phyloP scores from a whole-genome alignment of 2,329 filamentous ascomycete species.

The Ascochyta koolunga region DNA sequence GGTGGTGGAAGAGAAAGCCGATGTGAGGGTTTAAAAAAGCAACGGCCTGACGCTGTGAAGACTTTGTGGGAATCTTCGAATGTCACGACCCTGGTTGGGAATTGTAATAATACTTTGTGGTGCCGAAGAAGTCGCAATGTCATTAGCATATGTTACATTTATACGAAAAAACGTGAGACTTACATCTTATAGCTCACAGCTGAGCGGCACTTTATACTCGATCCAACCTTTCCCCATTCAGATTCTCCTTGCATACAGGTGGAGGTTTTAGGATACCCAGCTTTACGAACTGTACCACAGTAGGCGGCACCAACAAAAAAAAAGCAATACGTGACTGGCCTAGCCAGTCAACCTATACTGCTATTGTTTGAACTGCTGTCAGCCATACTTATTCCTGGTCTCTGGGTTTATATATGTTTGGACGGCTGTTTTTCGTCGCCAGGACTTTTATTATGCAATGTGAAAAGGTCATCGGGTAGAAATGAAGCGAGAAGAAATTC shows the following conservation, averaged over 20 bases:
- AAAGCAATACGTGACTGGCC: neutral
- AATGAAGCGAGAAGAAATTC: too few relatives aligned
- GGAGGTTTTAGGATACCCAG: neutral
- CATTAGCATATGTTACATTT: neutral
- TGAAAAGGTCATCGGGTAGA: too few relatives aligned
- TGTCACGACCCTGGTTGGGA: neutral
- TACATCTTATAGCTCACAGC: neutral
- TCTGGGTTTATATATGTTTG: too few relatives aligned
- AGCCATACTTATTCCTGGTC: too few relatives aligned
- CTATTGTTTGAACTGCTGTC: neutral
- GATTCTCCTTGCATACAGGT: conserved; percentile 9
- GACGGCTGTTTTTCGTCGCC: too few relatives aligned
- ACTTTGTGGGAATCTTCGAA: neutral
- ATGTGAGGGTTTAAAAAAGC: neutral
- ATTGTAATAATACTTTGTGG: neutral
- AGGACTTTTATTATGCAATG: too few relatives aligned
- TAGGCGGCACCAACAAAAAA: neutral
- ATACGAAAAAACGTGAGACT: too few relatives aligned
- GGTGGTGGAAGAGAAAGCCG: neutral
- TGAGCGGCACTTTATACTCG: neutral
- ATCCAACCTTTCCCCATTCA: conserved; percentile 1
- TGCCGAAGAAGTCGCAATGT: neutral
- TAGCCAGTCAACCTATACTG: neutral
- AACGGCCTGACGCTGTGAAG: neutral
- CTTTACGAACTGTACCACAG: neutral